A percentile compares a stretch with the other conserved stretches of the same genome.
Conservation (phyloP, 176 grass and related monocot genomes). For the Tillandsia leiboldiana region DNA sequence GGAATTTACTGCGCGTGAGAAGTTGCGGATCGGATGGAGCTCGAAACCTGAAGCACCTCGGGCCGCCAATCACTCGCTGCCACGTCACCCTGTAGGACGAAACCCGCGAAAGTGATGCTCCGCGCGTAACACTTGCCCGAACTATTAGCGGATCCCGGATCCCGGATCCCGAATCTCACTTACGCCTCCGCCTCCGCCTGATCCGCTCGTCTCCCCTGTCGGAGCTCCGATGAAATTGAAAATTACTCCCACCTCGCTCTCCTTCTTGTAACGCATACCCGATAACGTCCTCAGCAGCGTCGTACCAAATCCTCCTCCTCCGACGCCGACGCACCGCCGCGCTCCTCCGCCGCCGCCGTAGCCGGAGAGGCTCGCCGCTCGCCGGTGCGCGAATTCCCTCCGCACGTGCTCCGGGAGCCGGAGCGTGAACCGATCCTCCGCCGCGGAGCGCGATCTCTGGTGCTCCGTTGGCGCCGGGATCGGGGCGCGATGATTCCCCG, state of each 20-base stretch:
- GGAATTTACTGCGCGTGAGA: neutral
- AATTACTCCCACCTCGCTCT: slow-evolving; percentile 13
- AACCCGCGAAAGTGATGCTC: slow-evolving; percentile 55
- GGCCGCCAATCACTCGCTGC: slow-evolving; percentile 57
- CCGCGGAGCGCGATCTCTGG: slow-evolving; percentile 21
- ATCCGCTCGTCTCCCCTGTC: slow-evolving; percentile 11
- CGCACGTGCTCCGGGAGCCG: slow-evolving; percentile 44
- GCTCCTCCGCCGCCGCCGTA: neutral
- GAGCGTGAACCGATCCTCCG: slow-evolving; percentile 54
- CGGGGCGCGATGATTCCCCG: neutral
- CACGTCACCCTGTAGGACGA: slow-evolving; percentile 60
- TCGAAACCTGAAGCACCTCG: slow-evolving; percentile 50
- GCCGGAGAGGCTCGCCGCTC: slow-evolving; percentile 39
- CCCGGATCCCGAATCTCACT: neutral
- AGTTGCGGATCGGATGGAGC: slow-evolving; percentile 11
- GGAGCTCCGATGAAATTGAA: neutral
- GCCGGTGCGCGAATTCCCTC: slow-evolving; percentile 45
- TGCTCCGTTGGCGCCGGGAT: neutral
- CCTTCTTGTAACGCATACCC: slow-evolving; percentile 13
- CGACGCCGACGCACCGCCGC: slow-evolving; percentile 8
- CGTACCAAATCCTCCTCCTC: slow-evolving; percentile 6
- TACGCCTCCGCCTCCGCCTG: slow-evolving; percentile 1
- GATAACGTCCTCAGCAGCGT: slow-evolving; percentile 51
- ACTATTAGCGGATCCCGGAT: neutral
- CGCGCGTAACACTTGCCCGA: slow-evolving; percentile 34